Base-by-base conservation (phyloP, 2,329 filamentous ascomycete genomes). In the Aspergillus pseudotamarii region DNA sequence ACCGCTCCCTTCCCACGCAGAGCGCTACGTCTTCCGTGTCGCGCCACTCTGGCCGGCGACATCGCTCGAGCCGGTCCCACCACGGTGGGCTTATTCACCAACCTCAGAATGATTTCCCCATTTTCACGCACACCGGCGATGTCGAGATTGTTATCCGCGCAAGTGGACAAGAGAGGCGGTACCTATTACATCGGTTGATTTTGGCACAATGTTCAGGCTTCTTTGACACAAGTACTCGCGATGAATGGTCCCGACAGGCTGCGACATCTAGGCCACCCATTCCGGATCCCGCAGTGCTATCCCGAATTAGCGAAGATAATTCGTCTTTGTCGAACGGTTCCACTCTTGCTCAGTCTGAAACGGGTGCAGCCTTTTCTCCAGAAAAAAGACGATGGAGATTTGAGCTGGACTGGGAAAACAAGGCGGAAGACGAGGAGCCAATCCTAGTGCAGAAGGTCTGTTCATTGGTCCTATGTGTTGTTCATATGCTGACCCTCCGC, bases 121-220 rank as follows among this genome's bases (percentile, higher is more conserved):
- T 96, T 74, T 98, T 97, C 79, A 89, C 89, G 57, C 90, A 94
- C 71, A 94, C 91, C 43, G 94, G 94, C 73, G 94, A 98, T 78
- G 93, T 97, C 72, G 94, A 98, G 79, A 93, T 98, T 66, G 75
- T 94, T 60, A 86, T 97, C 72, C 86, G 85, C 73, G 85, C 87
- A 16, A 86, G 90, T 59, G 69, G 87, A 65, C 88, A 89, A 73
- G 91, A 95, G 78, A 91, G 92, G 75, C 86, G 91, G 65, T 98
- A 97, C 76, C 84, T 97, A 54, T 84, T 98, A 61, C 94, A 98
- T 80, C 86, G 89, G 64, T 86, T 97, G 72, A 97, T 94, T 46
- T 82, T 98, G 69, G 89, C 91, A 36, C 91, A 96, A 78, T 96
- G 91, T 73, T 97, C 93, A 6, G 93, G 93, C 19, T 97, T 97